Conservation (phyloP, 495 filamentous ascomycete species). For the Penicillium paxilli region DNA sequence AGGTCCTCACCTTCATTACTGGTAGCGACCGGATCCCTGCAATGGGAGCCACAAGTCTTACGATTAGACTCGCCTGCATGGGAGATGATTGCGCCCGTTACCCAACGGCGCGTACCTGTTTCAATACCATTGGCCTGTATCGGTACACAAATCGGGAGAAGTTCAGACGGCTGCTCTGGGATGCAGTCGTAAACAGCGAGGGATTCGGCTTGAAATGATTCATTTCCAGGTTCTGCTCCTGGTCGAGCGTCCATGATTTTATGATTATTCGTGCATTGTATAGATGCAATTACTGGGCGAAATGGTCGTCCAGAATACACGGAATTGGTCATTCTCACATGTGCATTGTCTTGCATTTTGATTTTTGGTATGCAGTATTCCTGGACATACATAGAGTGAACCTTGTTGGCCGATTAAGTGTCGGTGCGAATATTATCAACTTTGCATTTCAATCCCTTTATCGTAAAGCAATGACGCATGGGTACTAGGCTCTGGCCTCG, state of each 20-base stretch:
- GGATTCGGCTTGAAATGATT: constrained; percentile 87
- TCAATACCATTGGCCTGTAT: constrained; percentile 80
- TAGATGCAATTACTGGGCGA: neutral
- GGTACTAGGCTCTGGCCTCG: too few relatives aligned
- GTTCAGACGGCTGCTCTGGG: constrained; percentile 75
- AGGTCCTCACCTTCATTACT: constrained; percentile 86
- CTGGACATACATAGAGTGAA: neutral
- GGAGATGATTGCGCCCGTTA: constrained; percentile 75
- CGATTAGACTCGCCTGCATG: constrained; percentile 71
- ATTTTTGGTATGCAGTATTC: neutral
- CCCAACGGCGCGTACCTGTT: constrained; percentile 87
- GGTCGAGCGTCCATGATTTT: constrained; percentile 4
- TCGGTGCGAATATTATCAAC: neutral
- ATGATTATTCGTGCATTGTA: neutral
- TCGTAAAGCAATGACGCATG: neutral
- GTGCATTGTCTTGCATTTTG: neutral
- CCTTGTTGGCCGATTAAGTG: neutral
- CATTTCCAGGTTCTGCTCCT: constrained; percentile 5
- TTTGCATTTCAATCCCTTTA: neutral
- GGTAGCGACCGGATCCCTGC: constrained; percentile 91
- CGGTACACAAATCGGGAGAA: constrained; percentile 64
- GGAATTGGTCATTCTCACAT: neutral
- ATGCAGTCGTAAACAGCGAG: constrained; percentile 85
- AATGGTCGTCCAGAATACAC: neutral
- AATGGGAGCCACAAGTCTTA: constrained; percentile 80